Base-by-base conservation (phyloP, 2,329 filamentous ascomycete genomes). In the Clonostachys rhizophaga region DNA sequence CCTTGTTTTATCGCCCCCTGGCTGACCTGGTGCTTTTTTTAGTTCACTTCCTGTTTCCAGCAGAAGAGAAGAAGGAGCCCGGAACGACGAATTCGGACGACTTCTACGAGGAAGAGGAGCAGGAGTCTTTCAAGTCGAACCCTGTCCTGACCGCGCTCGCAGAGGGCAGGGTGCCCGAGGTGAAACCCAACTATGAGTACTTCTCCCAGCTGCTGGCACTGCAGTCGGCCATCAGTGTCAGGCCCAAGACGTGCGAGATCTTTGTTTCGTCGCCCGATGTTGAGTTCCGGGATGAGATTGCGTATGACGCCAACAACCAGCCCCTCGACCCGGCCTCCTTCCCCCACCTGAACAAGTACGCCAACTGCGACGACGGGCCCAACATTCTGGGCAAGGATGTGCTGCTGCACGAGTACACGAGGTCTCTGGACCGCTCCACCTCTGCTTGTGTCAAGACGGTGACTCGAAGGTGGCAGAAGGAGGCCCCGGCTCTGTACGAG, bases 41-140 rank as follows among this genome's bases (percentile, higher is more conserved):
- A 81, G 78, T 81, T 55, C 78, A 83, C 58, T 80, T 81, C 56
- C 72, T 85, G 51, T 84, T 85, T 55, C 71, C 71, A 37, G 75
- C 75, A 7, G 71, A 75, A 48, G 71, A 76, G 45, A 77, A 79
- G 60, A 78, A 75, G 56, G 75, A 81, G 50, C 71, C 71, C 20
- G 74, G 77, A 40, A 83, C 79, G 2, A 81, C 84, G 63, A 84
- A 84, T 64, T 77, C 79, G 51, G 81, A 86, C 20, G 66, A 69
- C 51, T 68, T 65, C 54, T 69, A 67, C 49, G 66, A 69, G 37
- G 66, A 69, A 24, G 66, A 69, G 44, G 66, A 69, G 52, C 66
- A 68, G 47, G 66, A 69, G 57, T 83, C 79, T 8, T 81, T 85
- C 69, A 84, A 84, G 64, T 76, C 79, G 49, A 82, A 86, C 61